Evolutionary conservation across 805 yeast genomes (phyloP), one percentile per base, ranked within the genome.

Genomic region (Ogataea ganodermae): DNA sequence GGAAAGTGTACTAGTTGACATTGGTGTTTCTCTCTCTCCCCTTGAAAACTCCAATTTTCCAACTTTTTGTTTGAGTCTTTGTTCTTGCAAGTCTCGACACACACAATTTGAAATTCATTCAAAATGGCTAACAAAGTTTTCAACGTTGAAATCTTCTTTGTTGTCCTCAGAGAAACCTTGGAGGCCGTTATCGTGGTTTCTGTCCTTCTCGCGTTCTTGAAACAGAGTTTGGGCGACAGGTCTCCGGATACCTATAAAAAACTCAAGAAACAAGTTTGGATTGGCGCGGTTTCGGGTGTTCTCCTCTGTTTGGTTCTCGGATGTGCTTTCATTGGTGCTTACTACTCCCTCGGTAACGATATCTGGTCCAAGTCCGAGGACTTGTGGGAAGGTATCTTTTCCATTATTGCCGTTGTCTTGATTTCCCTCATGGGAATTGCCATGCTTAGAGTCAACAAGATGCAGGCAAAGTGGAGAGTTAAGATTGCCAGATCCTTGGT

Each of bases 391-490:
- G 98, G 97, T 74, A 75, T 89, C 48, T 90, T 92, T 66, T 88
- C 95, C 70, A 72, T 92, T 56, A 83, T 92, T 67, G 99, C 98
- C 2, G 81, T 96, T 0, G 72, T 88, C 39, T 80, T 92, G 81
- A 92, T 92, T 63, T 80, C 97, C 10, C 59, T 86, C 59, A 91
- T 92, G 97, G 98, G 99, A 67, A 79, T 92, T 62, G 96, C 97
- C 48, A 88, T 92, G 96, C 79, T 92, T 63, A 82, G 98, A 71
- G 78, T 92, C 68, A 91, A 91, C 75, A 90, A 91, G 75, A 89
- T 91, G 96, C 90, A 89, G 72, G 92, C 82, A 58, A 92, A 92
- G 73, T 92, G 99, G 99, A 83, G 97, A 75, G 77, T 90, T 57
- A 92, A 92, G 73, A 87, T 92, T 65, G 97, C 97, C 23, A 78